Evolutionary conservation across 768 basidiomycete genomes (phyloP).

Genomic region (Fomitopsis pulvina): DNA sequence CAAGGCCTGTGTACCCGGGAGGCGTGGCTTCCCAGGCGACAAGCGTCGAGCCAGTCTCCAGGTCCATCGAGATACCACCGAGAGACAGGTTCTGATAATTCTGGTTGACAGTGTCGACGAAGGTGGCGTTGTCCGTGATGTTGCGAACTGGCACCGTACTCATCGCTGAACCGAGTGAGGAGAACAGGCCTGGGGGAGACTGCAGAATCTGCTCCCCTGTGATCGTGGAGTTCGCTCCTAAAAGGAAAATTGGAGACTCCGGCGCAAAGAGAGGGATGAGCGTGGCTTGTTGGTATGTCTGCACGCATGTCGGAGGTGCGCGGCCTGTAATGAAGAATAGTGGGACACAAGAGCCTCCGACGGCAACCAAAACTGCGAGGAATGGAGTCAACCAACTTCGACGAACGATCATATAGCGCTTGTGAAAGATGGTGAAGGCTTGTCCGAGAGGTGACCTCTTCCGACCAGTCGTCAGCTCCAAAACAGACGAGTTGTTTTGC

Average conservation of each 20-base stretch:
- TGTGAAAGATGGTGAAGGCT: constrained; percentile 67
- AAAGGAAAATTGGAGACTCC: constrained; percentile 25
- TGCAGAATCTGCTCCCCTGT: constrained; percentile 34
- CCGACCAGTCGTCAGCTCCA: constrained; percentile 46
- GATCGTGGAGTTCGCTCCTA: background rate
- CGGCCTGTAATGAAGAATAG: constrained; percentile 53
- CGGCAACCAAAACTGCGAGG: constrained; percentile 38
- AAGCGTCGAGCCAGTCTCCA: constrained; percentile 40
- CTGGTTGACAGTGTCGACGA: constrained; percentile 44
- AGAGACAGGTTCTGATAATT: constrained; percentile 49
- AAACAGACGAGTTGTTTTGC: background rate
- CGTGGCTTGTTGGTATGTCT: constrained; percentile 29
- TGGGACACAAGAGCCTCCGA: constrained; percentile 63
- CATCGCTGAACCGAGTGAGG: constrained; percentile 38
- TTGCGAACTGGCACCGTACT: constrained; percentile 30
- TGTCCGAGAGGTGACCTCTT: constrained; percentile 52
- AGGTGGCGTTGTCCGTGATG: constrained; percentile 52
- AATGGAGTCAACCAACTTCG: constrained; percentile 65
- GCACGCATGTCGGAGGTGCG: constrained; percentile 42
- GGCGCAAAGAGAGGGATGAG: constrained; percentile 51
- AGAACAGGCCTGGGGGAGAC: constrained; percentile 48
- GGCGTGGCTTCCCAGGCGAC: constrained; percentile 69
- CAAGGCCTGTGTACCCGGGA: constrained; percentile 50
- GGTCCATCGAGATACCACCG: constrained; percentile 65
- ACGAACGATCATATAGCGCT: constrained; percentile 55